Percentiles rank a stretch among this genome's conserved stretches.
These are phyloP conservation scores for Claviceps fusiformis DNA, from an alignment of 2,329 filamentous ascomycete species.

Conservation along the genomic window DNA sequence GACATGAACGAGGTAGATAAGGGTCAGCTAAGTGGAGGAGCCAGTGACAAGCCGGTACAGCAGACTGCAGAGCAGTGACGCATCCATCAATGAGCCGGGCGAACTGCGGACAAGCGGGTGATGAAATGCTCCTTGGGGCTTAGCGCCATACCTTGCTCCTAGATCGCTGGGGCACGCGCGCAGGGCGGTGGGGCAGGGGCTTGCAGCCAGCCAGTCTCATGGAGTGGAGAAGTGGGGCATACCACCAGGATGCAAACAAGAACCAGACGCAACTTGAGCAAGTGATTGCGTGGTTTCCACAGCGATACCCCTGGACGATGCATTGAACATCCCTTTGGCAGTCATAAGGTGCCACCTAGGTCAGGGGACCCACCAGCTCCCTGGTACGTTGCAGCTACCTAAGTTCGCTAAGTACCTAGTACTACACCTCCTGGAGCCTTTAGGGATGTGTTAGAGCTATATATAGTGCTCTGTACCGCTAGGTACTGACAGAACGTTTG, in stretches of 20 bases:
- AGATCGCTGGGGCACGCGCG: constrained; percentile 7
- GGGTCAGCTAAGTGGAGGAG: constrained; percentile 7
- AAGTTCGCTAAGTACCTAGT: too few species aligned
- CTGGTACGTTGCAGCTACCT: too few species aligned
- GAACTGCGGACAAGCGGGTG: not conserved
- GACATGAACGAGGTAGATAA: constrained; percentile 11
- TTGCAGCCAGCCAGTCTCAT: not conserved
- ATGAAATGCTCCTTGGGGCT: not conserved
- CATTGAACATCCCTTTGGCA: too few species aligned
- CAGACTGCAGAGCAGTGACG: constrained; percentile 13
- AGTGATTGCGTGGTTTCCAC: constrained; percentile 13
- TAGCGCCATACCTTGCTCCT: constrained; percentile 2
- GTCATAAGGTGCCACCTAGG: too few species aligned
- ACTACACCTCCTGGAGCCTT: too few species aligned
- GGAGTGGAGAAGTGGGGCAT: not conserved
- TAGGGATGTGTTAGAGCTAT: too few species aligned
- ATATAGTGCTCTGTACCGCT: too few species aligned
- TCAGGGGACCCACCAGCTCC: too few species aligned
- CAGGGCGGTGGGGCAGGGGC: constrained; percentile 12
- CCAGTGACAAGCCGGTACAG: constrained; percentile 8
- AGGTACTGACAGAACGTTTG: too few species aligned
- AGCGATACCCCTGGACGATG: constrained; percentile 12
- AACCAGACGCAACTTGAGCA: not conserved
- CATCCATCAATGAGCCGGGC: constrained; percentile 14
- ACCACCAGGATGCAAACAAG: not conserved